Percentiles rank a stretch among this genome's conserved stretches.
phyloP scores from a whole-genome alignment of 2,329 filamentous ascomycete species.

The Thelonectria blattea region DNA sequence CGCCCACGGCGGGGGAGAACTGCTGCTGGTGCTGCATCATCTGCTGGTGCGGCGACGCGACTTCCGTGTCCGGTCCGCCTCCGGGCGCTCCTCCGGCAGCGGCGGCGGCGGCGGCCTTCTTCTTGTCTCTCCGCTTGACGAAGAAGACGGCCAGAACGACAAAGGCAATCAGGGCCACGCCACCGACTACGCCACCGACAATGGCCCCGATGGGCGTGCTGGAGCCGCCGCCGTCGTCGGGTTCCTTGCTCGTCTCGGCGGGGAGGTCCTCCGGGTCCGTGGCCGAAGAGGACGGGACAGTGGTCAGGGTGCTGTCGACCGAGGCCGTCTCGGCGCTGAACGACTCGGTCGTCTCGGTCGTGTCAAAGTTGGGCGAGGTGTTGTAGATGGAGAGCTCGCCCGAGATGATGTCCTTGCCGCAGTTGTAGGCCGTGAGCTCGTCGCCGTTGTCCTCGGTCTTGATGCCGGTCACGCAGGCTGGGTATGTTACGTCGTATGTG shows the following conservation, averaged over 20 bases:
- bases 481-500: not conserved
- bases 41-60: not conserved
- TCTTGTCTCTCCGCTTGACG: not conserved
- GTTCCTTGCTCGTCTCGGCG: not conserved
- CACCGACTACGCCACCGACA: not conserved
- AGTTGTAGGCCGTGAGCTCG: constrained; percentile 1
- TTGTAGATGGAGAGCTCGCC: not conserved
- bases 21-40: not conserved
- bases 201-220: not conserved
- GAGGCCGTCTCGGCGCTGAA: no score
- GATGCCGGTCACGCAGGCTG: constrained; percentile 5
- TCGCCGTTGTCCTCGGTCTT: not conserved
- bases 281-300: not conserved
- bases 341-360: not conserved
- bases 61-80: no score
- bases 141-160: not conserved
- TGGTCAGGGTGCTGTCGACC: not conserved
- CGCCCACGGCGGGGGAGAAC: not conserved
- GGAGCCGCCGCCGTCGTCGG: not conserved
- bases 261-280: not conserved
- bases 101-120: no score
- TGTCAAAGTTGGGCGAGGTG: not conserved
- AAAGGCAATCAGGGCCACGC: not conserved
- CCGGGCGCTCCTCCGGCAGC: not conserved
- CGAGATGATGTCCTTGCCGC: not conserved